These are phyloP conservation scores for Termitomyces eurrhizus DNA, from an alignment of 768 basidiomycete genomes.

Conservation along the genomic window DNA sequence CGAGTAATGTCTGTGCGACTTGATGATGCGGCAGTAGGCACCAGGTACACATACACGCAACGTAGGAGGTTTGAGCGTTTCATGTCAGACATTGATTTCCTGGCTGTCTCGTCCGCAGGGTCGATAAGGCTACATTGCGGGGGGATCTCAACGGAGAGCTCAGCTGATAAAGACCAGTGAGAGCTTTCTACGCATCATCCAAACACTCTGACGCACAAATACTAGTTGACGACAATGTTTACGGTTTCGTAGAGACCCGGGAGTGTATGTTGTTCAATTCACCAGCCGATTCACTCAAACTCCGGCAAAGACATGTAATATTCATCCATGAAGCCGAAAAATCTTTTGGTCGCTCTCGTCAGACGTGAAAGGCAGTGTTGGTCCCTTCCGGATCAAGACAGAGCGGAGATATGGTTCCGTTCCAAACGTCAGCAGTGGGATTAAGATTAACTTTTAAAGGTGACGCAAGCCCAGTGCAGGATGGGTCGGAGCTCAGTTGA, in stretches of 20 bases:
- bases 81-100: neutral
- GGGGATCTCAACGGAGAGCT: neutral
- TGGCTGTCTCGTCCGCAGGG: neutral
- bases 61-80: neutral
- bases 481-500: conserved; percentile 7
- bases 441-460: neutral
- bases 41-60: neutral
- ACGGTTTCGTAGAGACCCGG: neutral
- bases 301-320: neutral
- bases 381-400: conserved; percentile 1
- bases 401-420: neutral
- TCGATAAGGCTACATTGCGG: neutral
- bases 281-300: neutral
- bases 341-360: neutral
- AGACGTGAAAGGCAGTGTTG: conserved; percentile 2
- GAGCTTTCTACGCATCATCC: neutral
- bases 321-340: neutral
- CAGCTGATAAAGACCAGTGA: neutral
- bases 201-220: neutral
- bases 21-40: neutral
- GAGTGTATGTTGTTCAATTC: neutral
- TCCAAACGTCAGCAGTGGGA: neutral
- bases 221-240: neutral
- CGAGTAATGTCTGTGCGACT: neutral
- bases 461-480: neutral